Evolutionary conservation across 2,329 filamentous ascomycete genomes (phyloP).

Genomic region (Ascochyta viciae-villosae): DNA sequence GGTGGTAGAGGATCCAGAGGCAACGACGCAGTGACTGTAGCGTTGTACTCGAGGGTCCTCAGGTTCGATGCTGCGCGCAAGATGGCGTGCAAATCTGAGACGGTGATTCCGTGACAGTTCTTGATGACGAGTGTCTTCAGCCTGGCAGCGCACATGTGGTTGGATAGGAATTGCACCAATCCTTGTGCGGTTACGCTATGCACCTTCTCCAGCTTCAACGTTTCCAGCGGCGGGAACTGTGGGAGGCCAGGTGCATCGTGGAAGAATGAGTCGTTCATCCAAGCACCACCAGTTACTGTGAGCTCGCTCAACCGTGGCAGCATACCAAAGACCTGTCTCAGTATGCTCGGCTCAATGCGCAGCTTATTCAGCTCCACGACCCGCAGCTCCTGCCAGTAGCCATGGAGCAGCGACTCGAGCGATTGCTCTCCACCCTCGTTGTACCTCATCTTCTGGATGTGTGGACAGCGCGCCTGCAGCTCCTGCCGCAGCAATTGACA

Average conservation of each 20-base stretch:
- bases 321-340: conserved; percentile 74
- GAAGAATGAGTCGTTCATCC: conserved; percentile 81
- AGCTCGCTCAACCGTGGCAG: conserved; percentile 75
- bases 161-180: conserved; percentile 71
- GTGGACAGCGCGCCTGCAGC: conserved; percentile 80
- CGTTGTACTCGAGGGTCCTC: conserved; percentile 64
- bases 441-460: conserved; percentile 90
- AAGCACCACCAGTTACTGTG: conserved; percentile 72
- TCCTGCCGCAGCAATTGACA: conserved; percentile 82
- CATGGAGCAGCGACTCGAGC: conserved; percentile 72
- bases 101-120: conserved; percentile 71
- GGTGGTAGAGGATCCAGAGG: conserved; percentile 65
- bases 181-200: conserved; percentile 76
- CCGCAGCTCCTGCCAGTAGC: conserved; percentile 74
- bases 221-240: conserved; percentile 75
- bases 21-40: conserved; percentile 64
- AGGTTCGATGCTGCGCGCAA: conserved; percentile 65
- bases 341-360: conserved; percentile 71
- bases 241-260: conserved; percentile 69
- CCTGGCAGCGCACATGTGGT: conserved; percentile 60
- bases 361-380: conserved; percentile 74
- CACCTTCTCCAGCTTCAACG: conserved; percentile 74
- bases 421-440: conserved; percentile 77
- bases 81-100: conserved; percentile 66
- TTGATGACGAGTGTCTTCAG: conserved; percentile 74